Percentiles rank a stretch among this genome's conserved stretches.
These are phyloP conservation scores for Candida qinlingensis DNA, from an alignment of 805 yeast genomes.

Conservation along the genomic window DNA sequence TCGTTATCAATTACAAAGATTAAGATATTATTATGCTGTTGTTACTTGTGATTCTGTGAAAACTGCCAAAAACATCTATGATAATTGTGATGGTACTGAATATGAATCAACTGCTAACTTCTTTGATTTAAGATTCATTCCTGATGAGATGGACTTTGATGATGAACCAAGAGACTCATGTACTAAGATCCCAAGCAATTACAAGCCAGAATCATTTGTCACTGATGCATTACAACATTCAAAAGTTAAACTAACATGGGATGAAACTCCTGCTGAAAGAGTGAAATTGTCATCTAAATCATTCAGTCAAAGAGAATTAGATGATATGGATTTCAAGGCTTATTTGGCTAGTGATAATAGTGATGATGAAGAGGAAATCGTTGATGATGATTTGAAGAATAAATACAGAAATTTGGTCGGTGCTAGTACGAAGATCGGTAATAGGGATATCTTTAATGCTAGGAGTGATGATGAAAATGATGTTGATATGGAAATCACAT, in stretches of 20 bases:
- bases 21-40: constrained; percentile 90
- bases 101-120: constrained; percentile 93
- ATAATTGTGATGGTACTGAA: constrained; percentile 90
- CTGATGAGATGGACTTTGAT: constrained; percentile 87
- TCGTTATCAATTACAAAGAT: constrained; percentile 85
- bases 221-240: constrained; percentile 97
- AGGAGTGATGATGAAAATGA: constrained; percentile 49
- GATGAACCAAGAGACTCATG: constrained; percentile 74
- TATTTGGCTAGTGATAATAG: constrained; percentile 80
- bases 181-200: constrained; percentile 63
- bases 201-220: constrained; percentile 74
- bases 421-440: constrained; percentile 30
- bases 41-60: constrained; percentile 70
- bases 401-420: constrained; percentile 61
- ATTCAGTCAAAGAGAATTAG: constrained; percentile 83
- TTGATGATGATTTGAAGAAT: constrained; percentile 35
- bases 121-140: constrained; percentile 88
- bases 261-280: constrained; percentile 93
- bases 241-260: constrained; percentile 96
- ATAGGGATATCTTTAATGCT: constrained; percentile 30
- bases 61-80: constrained; percentile 73
- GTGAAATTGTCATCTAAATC: constrained; percentile 68
- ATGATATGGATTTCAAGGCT: constrained; percentile 88
- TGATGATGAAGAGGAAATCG: constrained; percentile 38
- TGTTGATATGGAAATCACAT: constrained; percentile 92